A percentile compares a stretch with the other conserved stretches of the same genome.
Conservation (phyloP, 164 flowering plant species). For the Vitis cinerea region DNA sequence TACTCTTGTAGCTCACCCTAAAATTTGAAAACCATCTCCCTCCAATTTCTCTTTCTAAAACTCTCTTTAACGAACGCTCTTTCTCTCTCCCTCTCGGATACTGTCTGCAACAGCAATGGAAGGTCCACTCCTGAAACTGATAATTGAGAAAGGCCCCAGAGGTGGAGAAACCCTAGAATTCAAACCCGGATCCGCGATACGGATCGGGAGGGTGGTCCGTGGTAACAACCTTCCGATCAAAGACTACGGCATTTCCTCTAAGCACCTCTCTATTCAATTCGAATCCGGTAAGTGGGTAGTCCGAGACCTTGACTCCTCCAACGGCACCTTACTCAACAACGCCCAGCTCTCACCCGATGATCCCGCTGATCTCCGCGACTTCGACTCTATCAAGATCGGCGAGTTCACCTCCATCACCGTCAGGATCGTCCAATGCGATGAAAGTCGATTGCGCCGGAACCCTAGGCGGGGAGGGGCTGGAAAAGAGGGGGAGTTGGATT, state of each 20-base stretch:
- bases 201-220: constrained; percentile 60
- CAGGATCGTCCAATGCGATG: constrained; percentile 12
- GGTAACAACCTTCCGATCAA: constrained; percentile 66
- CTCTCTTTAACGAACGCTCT: no score
- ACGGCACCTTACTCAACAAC: constrained; percentile 59
- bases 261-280: constrained; percentile 51
- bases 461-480: constrained; percentile 27
- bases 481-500: neutral
- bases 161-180: constrained; percentile 52
- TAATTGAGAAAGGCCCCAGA: constrained; percentile 55
- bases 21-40: no score
- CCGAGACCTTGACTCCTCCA: constrained; percentile 65
- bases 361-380: constrained; percentile 35
- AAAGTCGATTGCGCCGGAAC: constrained; percentile 28
- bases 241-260: constrained; percentile 68
- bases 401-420: constrained; percentile 53
- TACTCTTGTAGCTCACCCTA: no score
- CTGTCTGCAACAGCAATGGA: constrained; percentile 8
- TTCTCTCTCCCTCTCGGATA: no score
- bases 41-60: no score
- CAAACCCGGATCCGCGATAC: constrained; percentile 33
- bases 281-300: constrained; percentile 50
- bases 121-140: constrained; percentile 36
- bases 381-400: constrained; percentile 60
- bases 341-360: constrained; percentile 20